Base-by-base conservation (phyloP, 805 yeast genomes). In the Yarrowia sp. region DNA sequence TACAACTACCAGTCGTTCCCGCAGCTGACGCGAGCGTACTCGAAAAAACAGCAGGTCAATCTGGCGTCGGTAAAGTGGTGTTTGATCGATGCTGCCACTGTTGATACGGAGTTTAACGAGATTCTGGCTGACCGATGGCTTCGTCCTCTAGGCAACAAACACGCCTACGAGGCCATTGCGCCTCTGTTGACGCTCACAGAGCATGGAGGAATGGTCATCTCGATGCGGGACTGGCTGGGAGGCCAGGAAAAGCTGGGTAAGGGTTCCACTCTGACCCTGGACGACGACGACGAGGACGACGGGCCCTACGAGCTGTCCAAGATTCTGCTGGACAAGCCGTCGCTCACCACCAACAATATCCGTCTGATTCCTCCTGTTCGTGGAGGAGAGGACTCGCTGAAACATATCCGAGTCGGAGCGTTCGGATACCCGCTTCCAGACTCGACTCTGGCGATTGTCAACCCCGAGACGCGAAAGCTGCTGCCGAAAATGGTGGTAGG, bases 361-460 rank as follows among this genome's bases (percentile, higher is more conserved):
- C 85, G 87, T 70, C 84, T 91, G 9, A 82, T 89, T 0, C 74
- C 89, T 89, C 7, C 84, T 83, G 9, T 78, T 73, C 70, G 83
- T 76, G 71, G 80, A 75, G 70, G 73, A 71, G 76, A 80, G 70
- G 79, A 80, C 65, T 76, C 83, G 5, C 79, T 84, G 14, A 85
- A 84, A 61, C 84, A 82, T 65, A 79, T 92, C 50, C 81, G 97
- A 64, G 89, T 95, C 0, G 97, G 96, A 16, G 89, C 97, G 0
- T 95, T 94, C 82, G 99, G 99, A 0, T 92, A 84, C 74, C 98
- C 99, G 0, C 77, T 95, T 1, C 97, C 98, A 0, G 97, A 94
- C 79, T 94, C 98, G 0, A 91, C 97, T 0, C 77, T 94, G 41
- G 98, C 98, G 0, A 86, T 95, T 38, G 98, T 95, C 0, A 92